Conservation (phyloP, 1,284 basidiomycete genomes). For the Hemileia vastatrix region DNA sequence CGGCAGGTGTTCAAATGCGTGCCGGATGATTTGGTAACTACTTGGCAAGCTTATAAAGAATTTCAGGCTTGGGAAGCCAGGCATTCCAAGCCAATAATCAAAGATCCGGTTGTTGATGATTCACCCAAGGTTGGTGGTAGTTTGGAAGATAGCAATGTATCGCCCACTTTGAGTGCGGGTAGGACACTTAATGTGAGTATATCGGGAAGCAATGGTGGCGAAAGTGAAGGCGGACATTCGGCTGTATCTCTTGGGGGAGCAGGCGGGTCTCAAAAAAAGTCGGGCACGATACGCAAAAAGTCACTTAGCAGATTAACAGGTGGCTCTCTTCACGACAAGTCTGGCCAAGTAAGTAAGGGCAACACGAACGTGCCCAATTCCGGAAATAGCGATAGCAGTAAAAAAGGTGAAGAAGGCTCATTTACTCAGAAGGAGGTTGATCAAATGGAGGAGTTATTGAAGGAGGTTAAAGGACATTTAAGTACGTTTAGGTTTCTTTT, state of each 20-base stretch:
- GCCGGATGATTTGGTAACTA: constrained; percentile 79
- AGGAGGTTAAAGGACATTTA: constrained; percentile 68
- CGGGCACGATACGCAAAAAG: neutral
- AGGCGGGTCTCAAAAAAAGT: constrained; percentile 33
- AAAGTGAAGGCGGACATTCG: constrained; percentile 51
- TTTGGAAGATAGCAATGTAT: constrained; percentile 12
- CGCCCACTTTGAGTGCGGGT: constrained; percentile 1
- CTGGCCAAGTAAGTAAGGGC: constrained; percentile 35
- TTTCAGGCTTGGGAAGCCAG: constrained; percentile 47
- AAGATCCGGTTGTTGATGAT: neutral
- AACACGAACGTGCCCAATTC: constrained; percentile 10
- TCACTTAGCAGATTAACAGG: neutral
- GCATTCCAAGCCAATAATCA: constrained; percentile 3
- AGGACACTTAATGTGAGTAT: no score
- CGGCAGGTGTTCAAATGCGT: constrained; percentile 84
- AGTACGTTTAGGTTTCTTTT: constrained; percentile 50
- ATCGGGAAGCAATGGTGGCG: constrained; percentile 59
- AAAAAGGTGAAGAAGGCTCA: constrained; percentile 46
- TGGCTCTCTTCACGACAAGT: constrained; percentile 21
- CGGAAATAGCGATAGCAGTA: constrained; percentile 21
- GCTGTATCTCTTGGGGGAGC: no score
- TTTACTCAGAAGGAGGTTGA: constrained; percentile 60
- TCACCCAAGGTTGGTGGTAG: no score
- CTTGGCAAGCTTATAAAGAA: constrained; percentile 90
- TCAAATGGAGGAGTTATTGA: constrained; percentile 73